Conservation (phyloP, 371 early-diverging fungal genomes). For the Rhizopus sp. region DNA sequence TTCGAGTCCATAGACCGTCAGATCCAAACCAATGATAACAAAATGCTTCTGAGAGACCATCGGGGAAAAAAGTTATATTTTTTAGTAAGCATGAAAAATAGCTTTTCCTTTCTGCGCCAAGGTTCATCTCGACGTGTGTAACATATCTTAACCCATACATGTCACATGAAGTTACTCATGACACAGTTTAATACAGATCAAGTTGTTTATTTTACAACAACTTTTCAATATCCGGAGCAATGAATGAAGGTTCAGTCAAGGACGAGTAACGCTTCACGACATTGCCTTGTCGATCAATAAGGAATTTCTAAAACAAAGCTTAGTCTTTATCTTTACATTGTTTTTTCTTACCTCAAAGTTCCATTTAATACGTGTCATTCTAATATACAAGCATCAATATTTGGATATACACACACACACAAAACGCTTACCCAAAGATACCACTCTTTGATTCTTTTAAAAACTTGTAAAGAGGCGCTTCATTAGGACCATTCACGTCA, state of each 20-base stretch:
- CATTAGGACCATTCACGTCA: conserved; percentile 82
- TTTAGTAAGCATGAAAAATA: not conserved
- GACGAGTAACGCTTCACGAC: conserved; percentile 63
- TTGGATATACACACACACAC: not conserved
- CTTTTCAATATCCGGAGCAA: conserved; percentile 52
- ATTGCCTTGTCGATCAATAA: conserved; percentile 66
- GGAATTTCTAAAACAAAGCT: conserved; percentile 54
- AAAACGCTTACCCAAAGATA: conserved; percentile 49
- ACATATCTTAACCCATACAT: not conserved
- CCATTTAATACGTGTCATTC: conserved; percentile 74
- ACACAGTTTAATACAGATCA: not conserved
- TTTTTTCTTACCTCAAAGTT: conserved; percentile 59
- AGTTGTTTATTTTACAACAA: conserved; percentile 34
- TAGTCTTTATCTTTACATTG: conserved; percentile 1
- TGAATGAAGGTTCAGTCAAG: conserved; percentile 48
- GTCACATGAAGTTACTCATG: not conserved
- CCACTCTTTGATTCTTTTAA: conserved; percentile 69
- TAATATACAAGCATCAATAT: conserved; percentile 12
- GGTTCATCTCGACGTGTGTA: too few relatives aligned
- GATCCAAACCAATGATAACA: conserved; percentile 26
- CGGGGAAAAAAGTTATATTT: not conserved
- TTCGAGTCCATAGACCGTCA: conserved; percentile 43
- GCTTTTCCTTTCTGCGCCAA: too few relatives aligned
- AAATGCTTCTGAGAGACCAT: conserved; percentile 19
- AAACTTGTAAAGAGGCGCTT: conserved; percentile 73